Conservation (phyloP, 108 stramenopile genomes). For the Skeletonema marinoi region DNA sequence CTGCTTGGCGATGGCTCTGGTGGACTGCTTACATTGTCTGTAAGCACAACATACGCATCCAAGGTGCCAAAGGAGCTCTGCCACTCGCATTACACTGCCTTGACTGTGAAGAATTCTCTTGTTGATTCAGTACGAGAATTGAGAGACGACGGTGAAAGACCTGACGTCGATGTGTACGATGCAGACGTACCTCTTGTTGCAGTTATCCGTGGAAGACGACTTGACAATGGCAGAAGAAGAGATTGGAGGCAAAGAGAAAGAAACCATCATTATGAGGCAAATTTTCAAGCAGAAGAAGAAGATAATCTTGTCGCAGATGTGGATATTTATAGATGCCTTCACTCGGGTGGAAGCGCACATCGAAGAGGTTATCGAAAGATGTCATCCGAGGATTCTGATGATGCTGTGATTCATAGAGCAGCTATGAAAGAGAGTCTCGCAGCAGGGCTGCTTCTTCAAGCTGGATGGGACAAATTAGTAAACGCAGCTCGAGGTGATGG, state of each 20-base stretch:
- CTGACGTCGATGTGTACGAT: slow-evolving; percentile 71
- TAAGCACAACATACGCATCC: slow-evolving; percentile 52
- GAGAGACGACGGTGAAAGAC: slow-evolving; percentile 65
- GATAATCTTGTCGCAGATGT: slow-evolving; percentile 52
- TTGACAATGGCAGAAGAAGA: slow-evolving; percentile 13
- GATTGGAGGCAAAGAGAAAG: slow-evolving; percentile 8
- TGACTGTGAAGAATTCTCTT: slow-evolving; percentile 84
- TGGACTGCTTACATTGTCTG: slow-evolving; percentile 70
- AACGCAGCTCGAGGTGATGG: slow-evolving; percentile 43
- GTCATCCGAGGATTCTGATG: background rate
- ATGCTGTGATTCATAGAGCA: slow-evolving; percentile 64
- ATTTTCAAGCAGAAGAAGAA: slow-evolving; percentile 20
- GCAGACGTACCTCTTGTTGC: slow-evolving; percentile 79
- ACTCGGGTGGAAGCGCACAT: slow-evolving; percentile 72
- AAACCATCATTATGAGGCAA: background rate
- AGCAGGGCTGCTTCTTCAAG: slow-evolving; percentile 69
- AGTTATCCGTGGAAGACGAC: slow-evolving; percentile 49
- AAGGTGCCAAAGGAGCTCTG: slow-evolving; percentile 66
- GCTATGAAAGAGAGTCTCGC: slow-evolving; percentile 88
- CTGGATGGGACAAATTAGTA: slow-evolving; percentile 66
- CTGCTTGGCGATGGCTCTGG: slow-evolving; percentile 70
- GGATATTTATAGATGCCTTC: slow-evolving; percentile 70
- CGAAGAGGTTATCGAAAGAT: slow-evolving; percentile 64
- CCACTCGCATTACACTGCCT: slow-evolving; percentile 77
- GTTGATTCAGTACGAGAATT: slow-evolving; percentile 74